Base-by-base conservation (phyloP, 2,329 filamentous ascomycete genomes). In the Colletotrichum tofieldiae region DNA sequence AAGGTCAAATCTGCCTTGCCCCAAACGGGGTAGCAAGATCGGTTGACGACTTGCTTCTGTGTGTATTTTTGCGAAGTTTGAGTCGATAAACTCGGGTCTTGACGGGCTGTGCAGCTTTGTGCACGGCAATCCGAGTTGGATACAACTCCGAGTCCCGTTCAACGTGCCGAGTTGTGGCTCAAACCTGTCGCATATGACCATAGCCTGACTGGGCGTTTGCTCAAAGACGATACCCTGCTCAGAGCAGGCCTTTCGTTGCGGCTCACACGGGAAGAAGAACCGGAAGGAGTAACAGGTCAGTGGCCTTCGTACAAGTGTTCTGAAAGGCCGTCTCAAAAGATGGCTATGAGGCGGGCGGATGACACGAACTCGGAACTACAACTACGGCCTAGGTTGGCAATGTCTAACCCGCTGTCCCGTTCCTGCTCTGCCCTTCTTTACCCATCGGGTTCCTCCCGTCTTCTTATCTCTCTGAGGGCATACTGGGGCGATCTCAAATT, bases 191-290 rank as follows among this genome's bases (percentile, higher is more conserved):
- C 12, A 37, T 60, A 16, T 60, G 39, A 32, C 39, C 26, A 35
- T n/a, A 29, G 39, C 23, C 26, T 14, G 14, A 16, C 7, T 23
- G 35, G 56, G 18, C n/a, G 23, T 43, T 43, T 45, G 56, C 56
- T 60, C 56, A 60, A 60, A 60, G 39, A 60, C 16, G n/a, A 7
- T 4, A n/a, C 56, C 39, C 16, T 60, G 23, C 39, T 45, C 39
- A n/a, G 29, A 45, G 12, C 39, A 32, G 39, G 56, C 41, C 18
- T 45, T n/a, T 8, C 23, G 37, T 60, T 32, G 39, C 56, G 56
- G 56, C 56, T 60, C 18, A 60, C 26, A 45, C 56, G 56, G n/a
- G 56, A 9, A 37, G 37, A 39, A 8, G 32, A 18, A n/a, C 7
- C 16, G n/a, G 35, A 9, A 14, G 9, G 26, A n/a, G 4, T 11